Evolutionary conservation across 495 filamentous ascomycete species (phyloP), one percentile per base, ranked within the genome.

Genomic region (Xeromyces bisporus): DNA sequence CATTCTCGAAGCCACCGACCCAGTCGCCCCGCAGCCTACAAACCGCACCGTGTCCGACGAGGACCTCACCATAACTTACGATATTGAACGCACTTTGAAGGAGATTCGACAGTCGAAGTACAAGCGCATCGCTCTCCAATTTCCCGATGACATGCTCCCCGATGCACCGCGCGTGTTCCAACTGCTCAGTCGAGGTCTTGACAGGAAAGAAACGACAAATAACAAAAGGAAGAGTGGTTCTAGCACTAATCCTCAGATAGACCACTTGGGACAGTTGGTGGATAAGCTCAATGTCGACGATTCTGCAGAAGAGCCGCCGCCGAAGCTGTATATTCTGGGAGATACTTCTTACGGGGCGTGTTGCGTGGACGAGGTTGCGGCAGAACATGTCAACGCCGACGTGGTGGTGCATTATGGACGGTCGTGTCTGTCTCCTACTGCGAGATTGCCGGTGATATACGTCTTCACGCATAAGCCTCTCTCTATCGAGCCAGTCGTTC

Each of bases 331-430:
- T 42, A 91, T 99, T 37, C 65, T 99, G 23, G 89, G 78, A 18
- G 89, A 99, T 50, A 96, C 89, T 6, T 93, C 86, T 1, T 99
- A 96, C 53, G 87, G 89, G 26, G 71, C 86, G 3, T 99, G 89
- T 58, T 99, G 89, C 48, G 85, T 94, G 29, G 89, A 99, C 39
- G 89, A 99, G 53, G 77, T 96, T 27, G 91, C 89, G 1, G 89
- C 91, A 10, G 87, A 96, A 45, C 91, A 99, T 51, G 77, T 80
- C 17, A 64, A 82, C 44, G 86, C 89, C 4, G 78, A 96, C 31
- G 83, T 80, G 3, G 77, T 96, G 3, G 80, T 99, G 11, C 89
- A 99, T 49, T 99, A 96, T 44, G 89, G 89, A 14, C 68, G 87
- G 25, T 75, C 85, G 0, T 99, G 89, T 50, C 61, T 99, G 15